phyloP scores from a whole-genome alignment of 257 asterid species.

The Agastache rugosa region DNA sequence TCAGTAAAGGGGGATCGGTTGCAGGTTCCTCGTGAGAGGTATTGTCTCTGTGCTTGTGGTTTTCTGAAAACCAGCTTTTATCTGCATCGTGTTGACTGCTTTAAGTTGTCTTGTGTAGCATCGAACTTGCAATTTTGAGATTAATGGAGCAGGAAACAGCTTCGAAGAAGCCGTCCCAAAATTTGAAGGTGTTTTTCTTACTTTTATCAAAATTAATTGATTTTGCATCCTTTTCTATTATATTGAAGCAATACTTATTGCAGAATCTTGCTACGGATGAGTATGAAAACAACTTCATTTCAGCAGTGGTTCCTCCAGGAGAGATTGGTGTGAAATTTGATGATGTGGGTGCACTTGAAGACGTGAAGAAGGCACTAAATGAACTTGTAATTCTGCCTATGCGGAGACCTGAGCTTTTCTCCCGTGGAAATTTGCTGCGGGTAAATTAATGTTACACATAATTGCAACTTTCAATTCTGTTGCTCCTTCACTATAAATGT shows the following conservation, averaged over 20 bases:
- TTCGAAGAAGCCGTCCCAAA: slow-evolving; percentile 84
- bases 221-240: slow-evolving; percentile 20
- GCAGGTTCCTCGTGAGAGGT: slow-evolving; percentile 89
- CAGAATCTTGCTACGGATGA: slow-evolving; percentile 98
- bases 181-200: slow-evolving; percentile 68
- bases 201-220: slow-evolving; percentile 1
- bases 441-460: slow-evolving; percentile 46
- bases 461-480: slow-evolving; percentile 14
- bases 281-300: slow-evolving; percentile 92
- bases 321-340: slow-evolving; percentile 96
- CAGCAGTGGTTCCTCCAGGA: slow-evolving; percentile 96
- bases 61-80: slow-evolving; percentile 23
- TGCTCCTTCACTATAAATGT: slow-evolving; percentile 25
- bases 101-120: slow-evolving; percentile 52
- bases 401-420: slow-evolving; percentile 97
- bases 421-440: slow-evolving; percentile 92
- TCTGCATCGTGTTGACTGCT: slow-evolving; percentile 36
- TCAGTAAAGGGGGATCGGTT: slow-evolving; percentile 74
- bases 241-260: slow-evolving; percentile 38
- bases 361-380: slow-evolving; percentile 82
- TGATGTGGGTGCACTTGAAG: slow-evolving; percentile 99
- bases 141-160: slow-evolving; percentile 77
- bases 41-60: slow-evolving; percentile 38
- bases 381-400: slow-evolving; percentile 98
- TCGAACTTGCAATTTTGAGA: slow-evolving; percentile 86